These are phyloP conservation scores for Spongospora subterranea DNA, from an alignment of 208 protist genomes.

Conservation along the genomic window DNA sequence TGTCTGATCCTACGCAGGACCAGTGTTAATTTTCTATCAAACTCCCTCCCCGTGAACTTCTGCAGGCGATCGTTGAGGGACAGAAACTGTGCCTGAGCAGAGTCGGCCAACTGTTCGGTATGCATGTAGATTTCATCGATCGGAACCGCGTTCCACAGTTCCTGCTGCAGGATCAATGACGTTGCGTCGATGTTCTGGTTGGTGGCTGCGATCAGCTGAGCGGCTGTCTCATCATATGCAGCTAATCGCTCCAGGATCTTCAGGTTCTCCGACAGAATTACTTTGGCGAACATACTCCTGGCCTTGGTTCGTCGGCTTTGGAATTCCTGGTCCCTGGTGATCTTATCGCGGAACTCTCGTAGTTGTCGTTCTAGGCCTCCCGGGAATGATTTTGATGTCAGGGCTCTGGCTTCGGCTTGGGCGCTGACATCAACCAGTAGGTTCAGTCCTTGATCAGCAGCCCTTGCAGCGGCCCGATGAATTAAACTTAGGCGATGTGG, in stretches of 20 bases:
- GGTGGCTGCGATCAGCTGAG: neutral
- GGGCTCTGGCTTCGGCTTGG: neutral
- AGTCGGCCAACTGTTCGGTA: neutral
- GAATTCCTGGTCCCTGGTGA: neutral
- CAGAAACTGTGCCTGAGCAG: slow-evolving; percentile 20
- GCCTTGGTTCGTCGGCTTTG: neutral
- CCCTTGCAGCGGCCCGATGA: neutral
- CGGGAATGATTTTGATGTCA: neutral
- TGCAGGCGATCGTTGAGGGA: neutral
- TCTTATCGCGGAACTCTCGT: neutral
- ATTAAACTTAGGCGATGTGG: neutral
- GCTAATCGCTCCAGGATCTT: neutral
- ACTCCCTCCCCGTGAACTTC: neutral
- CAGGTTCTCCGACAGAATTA: slow-evolving; percentile 23
- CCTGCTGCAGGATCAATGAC: neutral
- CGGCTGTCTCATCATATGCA: neutral
- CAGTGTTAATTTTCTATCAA: neutral
- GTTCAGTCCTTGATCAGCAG: neutral
- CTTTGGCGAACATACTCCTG: neutral
- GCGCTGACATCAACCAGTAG: neutral
- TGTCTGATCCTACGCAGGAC: neutral
- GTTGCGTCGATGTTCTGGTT: neutral
- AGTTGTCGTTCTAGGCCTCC: neutral
- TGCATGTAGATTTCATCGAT: neutral
- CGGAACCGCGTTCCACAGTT: neutral